A percentile compares a stretch with the other conserved stretches of the same genome.
phyloP scores from a whole-genome alignment of 495 filamentous ascomycete species.

The Penicillium turbatum region DNA sequence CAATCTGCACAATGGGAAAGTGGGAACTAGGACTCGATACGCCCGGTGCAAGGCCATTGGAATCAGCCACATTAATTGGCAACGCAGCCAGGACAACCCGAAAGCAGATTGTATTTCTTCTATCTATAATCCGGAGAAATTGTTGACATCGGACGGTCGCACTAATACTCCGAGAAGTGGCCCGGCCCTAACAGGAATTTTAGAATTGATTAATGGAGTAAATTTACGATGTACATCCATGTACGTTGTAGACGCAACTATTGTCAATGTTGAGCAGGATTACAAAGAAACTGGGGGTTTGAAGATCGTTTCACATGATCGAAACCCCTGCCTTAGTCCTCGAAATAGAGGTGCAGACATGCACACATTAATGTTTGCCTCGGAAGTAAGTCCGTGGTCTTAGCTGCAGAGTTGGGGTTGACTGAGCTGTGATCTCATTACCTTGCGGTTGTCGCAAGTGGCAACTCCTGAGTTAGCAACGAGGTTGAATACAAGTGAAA shows the following conservation, averaged over 20 bases:
- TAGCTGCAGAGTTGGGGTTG: neutral
- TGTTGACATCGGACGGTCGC: neutral
- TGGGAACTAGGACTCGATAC: no score
- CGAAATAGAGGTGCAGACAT: neutral
- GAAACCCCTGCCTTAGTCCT: neutral
- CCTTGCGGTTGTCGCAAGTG: neutral
- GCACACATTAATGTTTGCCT: neutral
- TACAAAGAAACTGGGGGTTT: neutral
- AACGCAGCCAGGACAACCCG: conserved; percentile 1
- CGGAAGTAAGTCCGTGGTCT: neutral
- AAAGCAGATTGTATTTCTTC: neutral
- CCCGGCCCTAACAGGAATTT: neutral
- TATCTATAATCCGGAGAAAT: neutral
- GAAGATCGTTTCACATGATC: neutral
- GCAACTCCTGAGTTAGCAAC: neutral
- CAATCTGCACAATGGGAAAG: no score
- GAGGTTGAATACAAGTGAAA: neutral
- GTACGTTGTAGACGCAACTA: neutral
- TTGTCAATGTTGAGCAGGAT: neutral
- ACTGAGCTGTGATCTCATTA: conserved; percentile 5
- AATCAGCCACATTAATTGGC: neutral
- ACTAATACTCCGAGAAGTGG: neutral
- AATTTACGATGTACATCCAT: neutral
- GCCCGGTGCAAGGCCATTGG: no score
- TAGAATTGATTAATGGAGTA: neutral